Evolutionary conservation across 345 rosid genomes (phyloP).

Genomic region (Anacardium occidentale): DNA sequence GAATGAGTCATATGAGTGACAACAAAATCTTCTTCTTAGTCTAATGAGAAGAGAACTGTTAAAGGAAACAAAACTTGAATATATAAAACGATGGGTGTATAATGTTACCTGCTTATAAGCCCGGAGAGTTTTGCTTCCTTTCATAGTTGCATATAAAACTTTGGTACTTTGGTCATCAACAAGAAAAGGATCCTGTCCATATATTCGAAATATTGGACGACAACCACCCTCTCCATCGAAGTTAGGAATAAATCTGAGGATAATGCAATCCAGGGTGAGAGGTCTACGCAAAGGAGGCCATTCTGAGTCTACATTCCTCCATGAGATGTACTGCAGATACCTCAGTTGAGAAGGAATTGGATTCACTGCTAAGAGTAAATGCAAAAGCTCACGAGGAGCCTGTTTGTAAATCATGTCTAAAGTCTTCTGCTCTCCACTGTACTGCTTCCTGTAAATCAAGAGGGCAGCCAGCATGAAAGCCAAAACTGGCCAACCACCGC

Average conservation of each 20-base stretch:
- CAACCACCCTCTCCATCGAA: slow-evolving; percentile 75
- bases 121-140: slow-evolving; percentile 56
- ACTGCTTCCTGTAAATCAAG: slow-evolving; percentile 79
- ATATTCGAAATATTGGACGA: slow-evolving; percentile 77
- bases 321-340: slow-evolving; percentile 81
- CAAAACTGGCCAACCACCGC: slow-evolving; percentile 84
- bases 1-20: neutral
- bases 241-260: slow-evolving; percentile 73
- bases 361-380: slow-evolving; percentile 68
- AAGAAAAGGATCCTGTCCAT: slow-evolving; percentile 82
- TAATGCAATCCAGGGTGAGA: slow-evolving; percentile 83
- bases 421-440: slow-evolving; percentile 78
- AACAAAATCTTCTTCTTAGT: neutral
- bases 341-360: slow-evolving; percentile 87
- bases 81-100: neutral
- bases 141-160: slow-evolving; percentile 59
- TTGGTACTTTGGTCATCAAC: slow-evolving; percentile 58
- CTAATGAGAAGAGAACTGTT: neutral
- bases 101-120: slow-evolving; percentile 74
- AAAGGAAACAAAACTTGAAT: neutral
- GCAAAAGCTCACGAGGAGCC: slow-evolving; percentile 89
- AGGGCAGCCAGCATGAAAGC: slow-evolving; percentile 86
- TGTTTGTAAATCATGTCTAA: slow-evolving; percentile 90
- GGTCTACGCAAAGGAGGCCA: slow-evolving; percentile 97
- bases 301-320: slow-evolving; percentile 80